phyloP scores from a whole-genome alignment of 2,329 filamentous ascomycete species.

The Diplocarpon rosae region DNA sequence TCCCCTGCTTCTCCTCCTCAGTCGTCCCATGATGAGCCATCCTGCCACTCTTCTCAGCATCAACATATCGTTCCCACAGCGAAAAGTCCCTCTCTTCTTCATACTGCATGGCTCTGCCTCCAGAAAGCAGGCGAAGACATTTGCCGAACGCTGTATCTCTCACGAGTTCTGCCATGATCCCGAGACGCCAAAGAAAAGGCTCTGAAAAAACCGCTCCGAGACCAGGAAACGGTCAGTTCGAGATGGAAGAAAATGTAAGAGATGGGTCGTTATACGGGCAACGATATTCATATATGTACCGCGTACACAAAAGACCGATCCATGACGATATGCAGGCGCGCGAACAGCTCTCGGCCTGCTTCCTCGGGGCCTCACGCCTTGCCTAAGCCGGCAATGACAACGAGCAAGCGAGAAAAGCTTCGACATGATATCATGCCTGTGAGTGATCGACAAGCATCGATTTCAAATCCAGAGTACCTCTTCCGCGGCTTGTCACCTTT shows the following conservation, averaged over 20 bases:
- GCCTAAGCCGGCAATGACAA: neutral
- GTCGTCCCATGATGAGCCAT: conserved; percentile 35
- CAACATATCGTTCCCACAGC: conserved; percentile 38
- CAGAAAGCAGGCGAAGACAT: conserved; percentile 30
- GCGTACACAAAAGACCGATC: neutral
- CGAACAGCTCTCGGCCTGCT: neutral
- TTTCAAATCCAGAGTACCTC: too few relatives aligned
- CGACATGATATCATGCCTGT: neutral
- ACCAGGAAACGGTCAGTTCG: neutral
- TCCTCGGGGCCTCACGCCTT: neutral
- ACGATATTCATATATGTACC: neutral
- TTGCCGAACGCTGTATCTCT: conserved; percentile 34
- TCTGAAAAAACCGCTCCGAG: neutral
- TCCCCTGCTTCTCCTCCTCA: conserved; percentile 20
- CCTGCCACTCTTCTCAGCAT: conserved; percentile 37
- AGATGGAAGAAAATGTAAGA: neutral
- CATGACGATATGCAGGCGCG: neutral
- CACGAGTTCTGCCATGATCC: conserved; percentile 29
- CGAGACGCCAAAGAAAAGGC: neutral
- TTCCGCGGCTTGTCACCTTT: too few relatives aligned
- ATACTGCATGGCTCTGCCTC: conserved; percentile 31
- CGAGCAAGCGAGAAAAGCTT: neutral
- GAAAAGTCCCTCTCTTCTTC: conserved; percentile 36
- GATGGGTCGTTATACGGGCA: too few relatives aligned
- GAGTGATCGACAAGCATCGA: neutral